Conservation (phyloP, 495 filamentous ascomycete species). For the Immersiella caudata region DNA sequence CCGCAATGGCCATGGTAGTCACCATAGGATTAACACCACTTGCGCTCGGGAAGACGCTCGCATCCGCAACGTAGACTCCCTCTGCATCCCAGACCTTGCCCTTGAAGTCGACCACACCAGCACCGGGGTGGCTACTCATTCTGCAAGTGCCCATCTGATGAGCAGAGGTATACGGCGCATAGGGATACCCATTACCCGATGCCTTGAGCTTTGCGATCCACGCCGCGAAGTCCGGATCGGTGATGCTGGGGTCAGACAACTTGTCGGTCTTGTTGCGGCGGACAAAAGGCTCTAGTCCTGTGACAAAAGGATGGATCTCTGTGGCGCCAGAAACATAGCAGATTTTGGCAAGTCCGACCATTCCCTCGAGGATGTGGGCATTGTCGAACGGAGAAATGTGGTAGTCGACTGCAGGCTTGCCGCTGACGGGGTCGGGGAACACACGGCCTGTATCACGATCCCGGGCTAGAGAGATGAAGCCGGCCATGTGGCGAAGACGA, state of each 20-base stretch:
- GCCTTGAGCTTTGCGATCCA: constrained; percentile 65
- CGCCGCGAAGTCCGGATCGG: constrained; percentile 64
- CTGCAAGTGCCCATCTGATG: constrained; percentile 94
- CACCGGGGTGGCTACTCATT: constrained; percentile 65
- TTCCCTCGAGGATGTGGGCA: constrained; percentile 67
- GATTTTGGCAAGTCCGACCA: constrained; percentile 73
- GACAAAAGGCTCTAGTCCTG: constrained; percentile 67
- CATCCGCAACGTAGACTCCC: constrained; percentile 79
- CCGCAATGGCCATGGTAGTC: constrained; percentile 82
- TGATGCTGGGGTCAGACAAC: constrained; percentile 55
- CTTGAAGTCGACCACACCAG: constrained; percentile 73
- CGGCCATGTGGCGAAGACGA: constrained; percentile 63
- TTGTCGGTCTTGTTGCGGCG: constrained; percentile 44
- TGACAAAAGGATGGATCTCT: constrained; percentile 68
- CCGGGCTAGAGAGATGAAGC: constrained; percentile 69
- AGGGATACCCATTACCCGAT: constrained; percentile 54
- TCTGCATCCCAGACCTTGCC: constrained; percentile 78
- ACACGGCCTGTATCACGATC: constrained; percentile 76
- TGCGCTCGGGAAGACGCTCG: constrained; percentile 86
- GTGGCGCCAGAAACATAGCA: constrained; percentile 72
- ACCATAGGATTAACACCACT: constrained; percentile 95
- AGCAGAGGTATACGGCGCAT: constrained; percentile 55
- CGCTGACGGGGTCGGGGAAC: constrained; percentile 71
- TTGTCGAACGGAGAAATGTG: constrained; percentile 69
- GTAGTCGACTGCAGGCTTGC: constrained; percentile 67